Conservation (phyloP, 345 rosid genomes). For the Eucalyptus pauciflora region DNA sequence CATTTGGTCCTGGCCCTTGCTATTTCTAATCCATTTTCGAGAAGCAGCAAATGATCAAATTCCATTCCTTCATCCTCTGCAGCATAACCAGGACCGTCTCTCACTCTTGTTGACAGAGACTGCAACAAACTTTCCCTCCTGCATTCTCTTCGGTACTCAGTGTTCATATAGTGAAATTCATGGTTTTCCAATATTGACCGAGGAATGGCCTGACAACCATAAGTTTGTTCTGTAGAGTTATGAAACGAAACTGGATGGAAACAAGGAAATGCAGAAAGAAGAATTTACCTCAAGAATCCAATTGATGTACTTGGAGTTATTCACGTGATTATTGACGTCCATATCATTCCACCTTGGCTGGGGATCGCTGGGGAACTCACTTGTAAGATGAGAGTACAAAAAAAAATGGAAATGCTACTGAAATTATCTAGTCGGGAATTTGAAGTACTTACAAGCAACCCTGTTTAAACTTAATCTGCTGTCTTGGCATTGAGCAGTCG, state of each 20-base stretch:
- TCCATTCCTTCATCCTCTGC: constrained; percentile 34
- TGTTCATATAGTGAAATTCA: constrained; percentile 52
- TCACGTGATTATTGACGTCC: constrained; percentile 88
- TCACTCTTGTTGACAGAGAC: constrained; percentile 58
- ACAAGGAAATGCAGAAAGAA: background rate
- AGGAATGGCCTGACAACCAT: constrained; percentile 54
- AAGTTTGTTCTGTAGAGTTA: background rate
- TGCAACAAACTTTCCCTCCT: constrained; percentile 75
- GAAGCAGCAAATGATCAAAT: constrained; percentile 86
- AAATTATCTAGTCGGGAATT: background rate
- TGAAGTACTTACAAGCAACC: constrained; percentile 59
- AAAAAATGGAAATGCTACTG: background rate
- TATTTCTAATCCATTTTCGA: constrained; percentile 65
- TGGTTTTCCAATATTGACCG: constrained; percentile 65
- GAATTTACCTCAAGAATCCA: constrained; percentile 87
- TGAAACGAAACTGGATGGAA: background rate
- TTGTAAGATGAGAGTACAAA: background rate
- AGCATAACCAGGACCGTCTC: constrained; percentile 11
- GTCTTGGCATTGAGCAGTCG: constrained; percentile 61
- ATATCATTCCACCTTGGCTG: constrained; percentile 94
- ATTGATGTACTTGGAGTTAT: constrained; percentile 80
- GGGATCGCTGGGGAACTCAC: constrained; percentile 28
- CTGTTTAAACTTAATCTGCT: constrained; percentile 58
- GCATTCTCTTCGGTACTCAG: constrained; percentile 91
- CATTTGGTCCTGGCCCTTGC: constrained; percentile 83